A percentile compares a stretch with the other conserved stretches of the same genome.
phyloP scores from a whole-genome alignment of 768 basidiomycete species.

The Cantharellus anzutake region DNA sequence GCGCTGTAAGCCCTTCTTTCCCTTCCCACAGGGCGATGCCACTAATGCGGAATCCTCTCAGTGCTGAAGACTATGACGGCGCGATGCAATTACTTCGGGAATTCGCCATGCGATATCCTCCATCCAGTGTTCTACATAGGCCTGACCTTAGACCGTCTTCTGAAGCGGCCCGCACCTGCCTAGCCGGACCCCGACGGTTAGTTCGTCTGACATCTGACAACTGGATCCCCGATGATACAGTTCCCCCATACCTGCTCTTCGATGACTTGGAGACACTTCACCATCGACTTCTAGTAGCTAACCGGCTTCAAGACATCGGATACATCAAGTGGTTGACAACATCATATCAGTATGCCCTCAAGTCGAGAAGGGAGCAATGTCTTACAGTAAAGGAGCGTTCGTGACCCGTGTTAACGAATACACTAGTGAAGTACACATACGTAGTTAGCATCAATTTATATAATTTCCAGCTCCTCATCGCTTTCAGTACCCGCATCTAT shows the following conservation, averaged over 20 bases:
- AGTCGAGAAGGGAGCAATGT: background rate
- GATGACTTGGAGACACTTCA: conserved; percentile 63
- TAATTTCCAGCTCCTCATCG: too few relatives aligned
- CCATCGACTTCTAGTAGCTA: conserved; percentile 33
- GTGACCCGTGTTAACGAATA: too few relatives aligned
- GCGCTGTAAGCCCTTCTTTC: conserved; percentile 30
- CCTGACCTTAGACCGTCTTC: conserved; percentile 26
- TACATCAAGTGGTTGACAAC: background rate
- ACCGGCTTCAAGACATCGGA: conserved; percentile 1
- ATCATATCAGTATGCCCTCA: background rate
- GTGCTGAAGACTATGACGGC: conserved; percentile 16
- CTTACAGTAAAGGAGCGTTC: too few relatives aligned
- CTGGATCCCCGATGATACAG: conserved; percentile 51
- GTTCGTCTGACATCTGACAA: conserved; percentile 44
- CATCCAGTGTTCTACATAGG: conserved; percentile 8
- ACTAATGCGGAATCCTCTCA: conserved; percentile 13
- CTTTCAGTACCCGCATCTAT: too few relatives aligned
- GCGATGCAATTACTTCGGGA: conserved; percentile 37
- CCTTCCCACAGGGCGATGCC: conserved; percentile 25
- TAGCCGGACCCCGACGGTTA: conserved; percentile 26
- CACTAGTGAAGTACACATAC: too few relatives aligned
- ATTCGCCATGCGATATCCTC: conserved; percentile 37
- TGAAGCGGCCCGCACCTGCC: conserved; percentile 32
- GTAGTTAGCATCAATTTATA: too few relatives aligned
- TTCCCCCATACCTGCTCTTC: conserved; percentile 67